phyloP scores from a whole-genome alignment of 345 rosid genomes.

The Reutealis trisperma region DNA sequence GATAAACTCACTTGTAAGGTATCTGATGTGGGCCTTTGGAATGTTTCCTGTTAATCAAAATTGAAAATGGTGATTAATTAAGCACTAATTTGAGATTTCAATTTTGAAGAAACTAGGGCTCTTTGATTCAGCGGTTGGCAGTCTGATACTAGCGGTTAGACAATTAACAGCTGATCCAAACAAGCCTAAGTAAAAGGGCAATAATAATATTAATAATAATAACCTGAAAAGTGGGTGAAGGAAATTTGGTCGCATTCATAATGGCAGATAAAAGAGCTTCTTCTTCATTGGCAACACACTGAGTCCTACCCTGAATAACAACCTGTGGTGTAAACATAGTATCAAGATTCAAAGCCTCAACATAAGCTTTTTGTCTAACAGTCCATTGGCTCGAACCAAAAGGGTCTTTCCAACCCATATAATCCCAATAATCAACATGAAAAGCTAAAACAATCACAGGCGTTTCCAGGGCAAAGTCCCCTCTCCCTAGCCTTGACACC shows the following conservation, averaged over 20 bases:
- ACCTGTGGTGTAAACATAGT: slow-evolving; percentile 90
- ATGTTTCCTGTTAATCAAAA: slow-evolving; percentile 49
- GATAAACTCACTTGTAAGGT: slow-evolving; percentile 55
- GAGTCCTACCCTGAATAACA: slow-evolving; percentile 70
- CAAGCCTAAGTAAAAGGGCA: too few relatives aligned
- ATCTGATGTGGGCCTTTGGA: slow-evolving; percentile 62
- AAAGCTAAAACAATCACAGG: slow-evolving; percentile 67
- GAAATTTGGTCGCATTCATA: slow-evolving; percentile 59
- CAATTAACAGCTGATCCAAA: too few relatives aligned
- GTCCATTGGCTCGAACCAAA: slow-evolving; percentile 80
- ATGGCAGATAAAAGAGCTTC: slow-evolving; percentile 56
- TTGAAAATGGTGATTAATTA: background rate
- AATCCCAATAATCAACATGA: slow-evolving; percentile 94
- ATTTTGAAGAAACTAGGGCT: too few relatives aligned
- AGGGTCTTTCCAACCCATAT: slow-evolving; percentile 95
- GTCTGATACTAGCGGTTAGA: too few relatives aligned
- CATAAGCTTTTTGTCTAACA: slow-evolving; percentile 84
- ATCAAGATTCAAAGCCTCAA: slow-evolving; percentile 76
- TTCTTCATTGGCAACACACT: slow-evolving; percentile 65
- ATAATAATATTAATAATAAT: background rate
- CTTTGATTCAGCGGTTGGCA: too few relatives aligned
- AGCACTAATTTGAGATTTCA: too few relatives aligned
- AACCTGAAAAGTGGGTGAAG: slow-evolving; percentile 67
- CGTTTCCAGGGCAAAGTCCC: slow-evolving; percentile 63
- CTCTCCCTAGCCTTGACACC: slow-evolving; percentile 84